Evolutionary conservation across 1,284 basidiomycete genomes (phyloP), one percentile per base, ranked within the genome.

Genomic region (Earliella scabrosa): DNA sequence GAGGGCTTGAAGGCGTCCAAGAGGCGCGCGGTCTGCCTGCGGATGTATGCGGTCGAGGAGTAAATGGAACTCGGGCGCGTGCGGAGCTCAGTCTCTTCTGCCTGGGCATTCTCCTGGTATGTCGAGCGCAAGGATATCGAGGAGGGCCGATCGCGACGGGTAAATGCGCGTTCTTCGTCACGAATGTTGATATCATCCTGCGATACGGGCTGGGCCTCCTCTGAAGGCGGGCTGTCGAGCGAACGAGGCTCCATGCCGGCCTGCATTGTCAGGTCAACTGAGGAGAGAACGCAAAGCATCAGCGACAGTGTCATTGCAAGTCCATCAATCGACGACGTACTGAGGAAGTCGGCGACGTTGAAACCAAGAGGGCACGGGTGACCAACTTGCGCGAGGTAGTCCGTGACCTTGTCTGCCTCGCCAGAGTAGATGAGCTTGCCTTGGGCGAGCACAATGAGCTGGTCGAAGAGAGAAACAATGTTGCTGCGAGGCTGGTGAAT

Each of bases 401-500:
- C 82, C 54, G 92, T 88, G 67, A 92, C 94, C 59, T 83, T 83
- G 10, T 75, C 69, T 51, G 90, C 83, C 52, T 87, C 86, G 29
- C 95, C 92, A 1, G 90, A 90, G 75, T 95, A 95, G 16, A 97
- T 85, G 13, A 90, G 75, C 67, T 88, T 89, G 3, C 96, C 96
- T 52, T 85, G 83, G 0, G 92, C 93, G 11, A 99, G 82, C 4
- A 99, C 76, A 2, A 98, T 73, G 27, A 98, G 80, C 63, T 96
- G 91, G 70, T 99, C 97, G 66, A 99, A 98, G 14, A 99, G 77
- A 0, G 93, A 87, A 10, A 98, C 95, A 62, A 99, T 98, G 74
- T 98, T 98, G 71, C 92, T 95, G 54, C 96, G 88, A n/a, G 97
- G 97, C 72, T 98, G 97, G 70, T 99, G 97, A 59, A 99, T 98